phyloP scores from a whole-genome alignment of 371 early-diverging fungal species.

The Mucor mucedo region DNA sequence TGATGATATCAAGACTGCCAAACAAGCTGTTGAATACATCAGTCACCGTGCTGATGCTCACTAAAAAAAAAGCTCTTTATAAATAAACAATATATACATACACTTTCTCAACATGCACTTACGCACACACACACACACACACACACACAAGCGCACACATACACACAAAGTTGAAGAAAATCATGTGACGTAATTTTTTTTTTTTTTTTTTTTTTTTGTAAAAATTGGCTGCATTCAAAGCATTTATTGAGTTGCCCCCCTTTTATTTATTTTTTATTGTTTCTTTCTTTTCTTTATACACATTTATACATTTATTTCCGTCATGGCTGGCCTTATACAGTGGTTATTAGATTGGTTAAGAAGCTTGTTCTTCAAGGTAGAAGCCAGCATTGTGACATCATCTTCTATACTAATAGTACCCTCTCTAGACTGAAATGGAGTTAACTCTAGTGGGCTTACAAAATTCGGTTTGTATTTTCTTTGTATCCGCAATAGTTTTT shows the following conservation, averaged over 20 bases:
- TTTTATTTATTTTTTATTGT: neutral
- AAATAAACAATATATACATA: neutral
- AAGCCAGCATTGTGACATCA: neutral
- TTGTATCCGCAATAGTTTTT: neutral
- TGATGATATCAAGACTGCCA: conserved; percentile 90
- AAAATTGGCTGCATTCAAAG: conserved; percentile 1
- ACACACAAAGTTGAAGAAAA: neutral
- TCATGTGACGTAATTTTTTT: neutral
- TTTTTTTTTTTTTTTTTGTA: neutral
- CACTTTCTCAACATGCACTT: too few species aligned
- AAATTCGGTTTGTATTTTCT: conserved; percentile 46
- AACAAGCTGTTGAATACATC: conserved; percentile 90
- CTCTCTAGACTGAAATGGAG: conserved; percentile 88
- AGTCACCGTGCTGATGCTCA: conserved; percentile 77
- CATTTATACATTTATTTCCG: neutral
- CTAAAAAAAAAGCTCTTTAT: conserved; percentile 43
- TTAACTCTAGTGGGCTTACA: conserved; percentile 97
- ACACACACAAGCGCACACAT: neutral
- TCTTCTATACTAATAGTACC: neutral
- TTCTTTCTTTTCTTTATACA: neutral
- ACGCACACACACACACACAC: neutral
- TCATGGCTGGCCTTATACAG: conserved; percentile 72
- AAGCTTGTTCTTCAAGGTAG: conserved; percentile 92
- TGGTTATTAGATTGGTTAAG: conserved; percentile 89
- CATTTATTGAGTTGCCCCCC: neutral